Evolutionary conservation across 2,329 filamentous ascomycete genomes (phyloP), one percentile per base, ranked within the genome.

Genomic region (Aspergillus sp.): DNA sequence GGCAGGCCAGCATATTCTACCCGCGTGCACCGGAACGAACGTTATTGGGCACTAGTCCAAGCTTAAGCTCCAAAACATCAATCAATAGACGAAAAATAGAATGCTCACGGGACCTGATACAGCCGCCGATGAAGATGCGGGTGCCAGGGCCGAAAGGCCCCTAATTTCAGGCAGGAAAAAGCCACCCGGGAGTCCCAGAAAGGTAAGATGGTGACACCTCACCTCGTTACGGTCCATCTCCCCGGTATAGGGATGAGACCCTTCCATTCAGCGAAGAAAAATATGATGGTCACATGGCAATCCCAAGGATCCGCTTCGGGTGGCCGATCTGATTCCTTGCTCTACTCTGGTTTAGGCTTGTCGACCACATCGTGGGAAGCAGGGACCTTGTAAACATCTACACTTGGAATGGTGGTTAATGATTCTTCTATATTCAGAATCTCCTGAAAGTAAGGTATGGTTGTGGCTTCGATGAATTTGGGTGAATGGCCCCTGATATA

Each of bases 281-380:
- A 19, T 59, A 50, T 51, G 61, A 54, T 39, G 58, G 61, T 65
- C 61, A 63, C 61, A 65, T 50, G 59, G 57, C 23, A 42, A 54
- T 55, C 21, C 56, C 41, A 53, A 38, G 50, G 58, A 61, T 58
- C 53, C 27, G 32, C 23, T 42, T 36, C 41, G 53, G 10, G 30
- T 56, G 21, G 61, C 38, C 25, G 53, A 57, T 61, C 56, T 48
- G 51, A 49, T 56, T 57, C 47, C 41, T 56, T 59, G 38, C 41
- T 23, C 42, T 47, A 23, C 51, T 44, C 32, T 56, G 36, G 30
- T 42, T 49, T 32, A 21, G 47, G 15, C 25, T 15, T 27, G 5
- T 36, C 25, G 10, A 32, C 25, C 27, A 15, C 23, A 30, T 50
- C 8, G n/a, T 5, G 25, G 15, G 15, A 27, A 50, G 47, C 47